These are phyloP conservation scores for Maudiozyma serrabonitensis DNA, from an alignment of 805 yeast species.

Conservation along the genomic window DNA sequence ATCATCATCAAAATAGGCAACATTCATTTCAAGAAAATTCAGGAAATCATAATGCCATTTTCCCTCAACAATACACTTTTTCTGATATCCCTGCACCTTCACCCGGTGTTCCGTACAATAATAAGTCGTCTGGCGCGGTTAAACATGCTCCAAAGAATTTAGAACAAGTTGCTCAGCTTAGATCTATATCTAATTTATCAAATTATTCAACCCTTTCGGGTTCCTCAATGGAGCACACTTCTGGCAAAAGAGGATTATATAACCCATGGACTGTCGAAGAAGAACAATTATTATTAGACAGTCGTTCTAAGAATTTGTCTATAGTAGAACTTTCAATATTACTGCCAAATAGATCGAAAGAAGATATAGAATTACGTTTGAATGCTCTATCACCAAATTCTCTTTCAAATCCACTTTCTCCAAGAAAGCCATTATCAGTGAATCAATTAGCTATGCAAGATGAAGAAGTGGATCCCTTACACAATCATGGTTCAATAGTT, in stretches of 20 bases:
- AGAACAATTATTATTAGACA: constrained; percentile 51
- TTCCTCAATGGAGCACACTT: not conserved
- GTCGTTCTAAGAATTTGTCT: constrained; percentile 49
- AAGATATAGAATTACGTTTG: constrained; percentile 61
- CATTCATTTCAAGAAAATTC: not conserved
- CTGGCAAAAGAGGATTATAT: no score
- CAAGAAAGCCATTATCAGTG: not conserved
- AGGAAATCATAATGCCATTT: constrained; percentile 1
- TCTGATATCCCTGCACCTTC: constrained; percentile 13
- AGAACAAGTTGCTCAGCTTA: not conserved
- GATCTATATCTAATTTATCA: not conserved
- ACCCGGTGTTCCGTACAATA: not conserved
- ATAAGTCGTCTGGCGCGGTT: not conserved
- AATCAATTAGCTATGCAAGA: constrained; percentile 3
- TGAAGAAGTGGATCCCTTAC: constrained; percentile 12
- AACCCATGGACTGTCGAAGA: constrained; percentile 49
- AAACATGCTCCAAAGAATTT: not conserved
- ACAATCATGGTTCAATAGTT: not conserved
- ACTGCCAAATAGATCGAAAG: constrained; percentile 62
- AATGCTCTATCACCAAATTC: constrained; percentile 29
- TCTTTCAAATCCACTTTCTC: not conserved
- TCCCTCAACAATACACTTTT: constrained; percentile 10
- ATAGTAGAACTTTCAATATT: constrained; percentile 66
- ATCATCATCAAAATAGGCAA: not conserved
- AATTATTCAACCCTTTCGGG: not conserved